Evolutionary conservation across 2,329 filamentous ascomycete species (phyloP).

Genomic region (Verticillium tricorpus): DNA sequence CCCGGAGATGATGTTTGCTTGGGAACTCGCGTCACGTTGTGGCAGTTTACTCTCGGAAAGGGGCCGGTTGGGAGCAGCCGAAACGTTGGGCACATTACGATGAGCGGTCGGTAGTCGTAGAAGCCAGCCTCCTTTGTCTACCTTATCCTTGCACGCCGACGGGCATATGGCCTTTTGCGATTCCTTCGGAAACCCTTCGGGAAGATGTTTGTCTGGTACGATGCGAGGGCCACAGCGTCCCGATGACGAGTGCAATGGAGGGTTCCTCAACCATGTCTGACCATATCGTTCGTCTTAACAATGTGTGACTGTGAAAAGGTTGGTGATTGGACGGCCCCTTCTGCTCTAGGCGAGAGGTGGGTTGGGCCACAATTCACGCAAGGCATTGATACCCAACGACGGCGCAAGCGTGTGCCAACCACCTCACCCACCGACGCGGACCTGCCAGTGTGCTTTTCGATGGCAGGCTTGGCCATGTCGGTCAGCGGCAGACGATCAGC

Average conservation of each 20-base stretch:
- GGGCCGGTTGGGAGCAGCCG: neutral
- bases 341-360: slow-evolving; percentile 9
- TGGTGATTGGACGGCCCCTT: slow-evolving; percentile 9
- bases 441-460: neutral
- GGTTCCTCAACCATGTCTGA: neutral
- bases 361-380: slow-evolving; percentile 31
- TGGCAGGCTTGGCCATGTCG: neutral
- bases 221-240: neutral
- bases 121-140: neutral
- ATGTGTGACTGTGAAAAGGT: slow-evolving; percentile 9
- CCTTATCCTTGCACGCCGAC: neutral
- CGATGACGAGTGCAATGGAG: neutral
- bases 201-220: neutral
- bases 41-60: neutral
- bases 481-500: neutral
- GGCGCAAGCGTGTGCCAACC: slow-evolving; percentile 8
- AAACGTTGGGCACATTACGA: neutral
- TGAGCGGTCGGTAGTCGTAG: neutral
- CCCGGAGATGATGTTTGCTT: neutral
- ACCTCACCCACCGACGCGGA: neutral
- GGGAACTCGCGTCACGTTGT: neutral
- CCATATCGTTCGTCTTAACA: neutral
- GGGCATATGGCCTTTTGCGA: neutral
- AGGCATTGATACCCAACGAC: slow-evolving; percentile 34
- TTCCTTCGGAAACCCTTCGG: neutral